phyloP scores from a whole-genome alignment of 306 rosid genomes.

The Fagus sylvatica region DNA sequence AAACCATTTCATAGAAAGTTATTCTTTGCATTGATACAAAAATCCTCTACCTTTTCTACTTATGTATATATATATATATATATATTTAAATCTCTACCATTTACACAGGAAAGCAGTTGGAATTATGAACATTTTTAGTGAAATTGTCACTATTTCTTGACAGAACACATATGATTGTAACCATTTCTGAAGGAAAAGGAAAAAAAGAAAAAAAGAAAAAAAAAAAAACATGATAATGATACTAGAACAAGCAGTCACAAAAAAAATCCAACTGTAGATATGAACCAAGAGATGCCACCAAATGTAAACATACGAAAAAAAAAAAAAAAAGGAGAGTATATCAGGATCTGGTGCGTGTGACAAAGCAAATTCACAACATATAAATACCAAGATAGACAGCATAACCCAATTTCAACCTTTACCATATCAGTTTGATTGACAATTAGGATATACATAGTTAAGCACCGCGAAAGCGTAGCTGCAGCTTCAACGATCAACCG shows the following conservation, averaged over 20 bases:
- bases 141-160: background rate
- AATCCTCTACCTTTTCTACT: background rate
- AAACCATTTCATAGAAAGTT: background rate
- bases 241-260: background rate
- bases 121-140: background rate
- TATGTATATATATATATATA: too few relatives aligned
- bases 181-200: background rate
- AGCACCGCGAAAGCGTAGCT: conserved; percentile 81
- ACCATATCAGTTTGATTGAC: conserved; percentile 64
- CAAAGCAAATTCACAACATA: conserved; percentile 1
- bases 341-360: background rate
- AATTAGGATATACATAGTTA: conserved; percentile 71
- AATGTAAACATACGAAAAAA: background rate
- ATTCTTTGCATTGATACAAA: background rate
- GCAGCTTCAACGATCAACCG: conserved; percentile 78
- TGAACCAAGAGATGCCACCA: background rate
- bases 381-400: conserved; percentile 18
- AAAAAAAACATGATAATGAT: background rate
- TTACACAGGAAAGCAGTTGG: background rate
- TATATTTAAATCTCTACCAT: background rate
- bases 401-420: conserved; percentile 29
- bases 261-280: background rate
- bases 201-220: background rate
- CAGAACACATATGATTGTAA: background rate
- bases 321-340: background rate